Evolutionary conservation across 306 rosid species (phyloP), one percentile per base, ranked within the genome.

Genomic region (Vicia faba): DNA sequence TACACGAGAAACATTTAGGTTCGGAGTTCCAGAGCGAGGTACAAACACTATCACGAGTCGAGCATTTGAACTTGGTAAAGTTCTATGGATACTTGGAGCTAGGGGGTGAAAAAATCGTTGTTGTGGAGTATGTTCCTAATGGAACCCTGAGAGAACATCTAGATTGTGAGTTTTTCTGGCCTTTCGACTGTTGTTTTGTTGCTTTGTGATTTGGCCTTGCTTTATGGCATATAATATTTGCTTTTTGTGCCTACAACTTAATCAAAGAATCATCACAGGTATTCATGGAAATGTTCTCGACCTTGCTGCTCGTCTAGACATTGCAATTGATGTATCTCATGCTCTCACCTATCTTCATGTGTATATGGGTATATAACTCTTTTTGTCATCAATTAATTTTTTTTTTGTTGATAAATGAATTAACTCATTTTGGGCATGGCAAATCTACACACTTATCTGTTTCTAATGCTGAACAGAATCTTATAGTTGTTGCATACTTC

Each of bases 271-370:
- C 61, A 35, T 67, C 81, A 61, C 89, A 95, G 99, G 89, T 79
- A 38, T 75, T 76, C 84, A 75, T 11, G 96, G 96, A 61, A 77
- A 68, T 41, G 5, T 80, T 81, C 83, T 95, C 41, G 95, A 95
- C 60, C 82, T 95, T 8, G 89, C 89, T 49, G 45, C 91, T 19
- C 79, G 99, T 68, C 87, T 90, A 19, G 99, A 91, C 64, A 69
- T 91, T 61, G 99, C 97, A 75, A 95, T 85, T 56, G 96, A 95
- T 75, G 99, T 95, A 64, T 87, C 99, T 28, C 99, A 95, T 70
- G 99, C 97, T 13, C 38, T 95, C 85, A 95, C 99, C 29, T 95
- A 95, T 84, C 97, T 95, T 76, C 99, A 95, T 79, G 78, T 83
- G 92, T 95, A 95, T 69, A 85, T 91, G 57, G 99, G 99, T 90